Percentiles rank a stretch among this genome's conserved stretches.
Conservation (phyloP, 2,329 filamentous ascomycete genomes). For the Phyllosticta citrichinensis region DNA sequence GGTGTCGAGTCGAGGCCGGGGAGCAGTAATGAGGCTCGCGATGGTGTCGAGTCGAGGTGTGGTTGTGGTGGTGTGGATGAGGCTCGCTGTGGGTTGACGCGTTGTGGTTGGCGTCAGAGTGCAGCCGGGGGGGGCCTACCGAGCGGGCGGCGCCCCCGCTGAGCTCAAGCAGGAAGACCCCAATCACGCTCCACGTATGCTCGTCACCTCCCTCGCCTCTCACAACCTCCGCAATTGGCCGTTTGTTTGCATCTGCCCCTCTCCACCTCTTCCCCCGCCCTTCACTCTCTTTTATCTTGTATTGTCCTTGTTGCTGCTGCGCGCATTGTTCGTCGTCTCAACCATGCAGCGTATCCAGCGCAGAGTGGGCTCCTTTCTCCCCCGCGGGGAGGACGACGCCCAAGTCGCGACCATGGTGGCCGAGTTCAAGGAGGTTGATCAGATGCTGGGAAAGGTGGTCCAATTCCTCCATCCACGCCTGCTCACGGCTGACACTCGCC, state of each 20-base stretch:
- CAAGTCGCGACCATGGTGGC: conserved; percentile 64
- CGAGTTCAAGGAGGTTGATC: conserved; percentile 73
- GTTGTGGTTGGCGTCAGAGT: neutral
- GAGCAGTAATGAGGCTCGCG: too few species aligned
- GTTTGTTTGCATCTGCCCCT: neutral
- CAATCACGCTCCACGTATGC: neutral
- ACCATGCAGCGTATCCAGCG: conserved; percentile 64
- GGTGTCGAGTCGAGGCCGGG: too few species aligned
- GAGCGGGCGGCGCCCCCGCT: neutral
- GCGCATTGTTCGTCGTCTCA: conserved; percentile 8
- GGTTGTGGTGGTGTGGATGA: neutral
- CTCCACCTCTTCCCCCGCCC: neutral
- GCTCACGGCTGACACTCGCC: neutral
- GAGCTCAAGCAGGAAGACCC: neutral
- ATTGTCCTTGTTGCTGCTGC: neutral
- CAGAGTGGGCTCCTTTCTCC: conserved; percentile 62
- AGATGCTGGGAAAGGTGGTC: conserved; percentile 58
- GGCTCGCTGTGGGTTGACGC: conserved; percentile 11
- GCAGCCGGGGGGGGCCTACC: neutral
- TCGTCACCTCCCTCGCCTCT: conserved; percentile 3
- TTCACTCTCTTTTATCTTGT: neutral
- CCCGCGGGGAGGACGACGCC: conserved; percentile 63
- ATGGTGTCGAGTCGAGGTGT: conserved; percentile 9
- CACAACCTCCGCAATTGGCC: neutral
- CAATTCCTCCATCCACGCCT: conserved; percentile 7